A percentile compares a stretch with the other conserved stretches of the same genome.
Conservation (phyloP, 495 filamentous ascomycete genomes). For the Penicillium egyptiacum region DNA sequence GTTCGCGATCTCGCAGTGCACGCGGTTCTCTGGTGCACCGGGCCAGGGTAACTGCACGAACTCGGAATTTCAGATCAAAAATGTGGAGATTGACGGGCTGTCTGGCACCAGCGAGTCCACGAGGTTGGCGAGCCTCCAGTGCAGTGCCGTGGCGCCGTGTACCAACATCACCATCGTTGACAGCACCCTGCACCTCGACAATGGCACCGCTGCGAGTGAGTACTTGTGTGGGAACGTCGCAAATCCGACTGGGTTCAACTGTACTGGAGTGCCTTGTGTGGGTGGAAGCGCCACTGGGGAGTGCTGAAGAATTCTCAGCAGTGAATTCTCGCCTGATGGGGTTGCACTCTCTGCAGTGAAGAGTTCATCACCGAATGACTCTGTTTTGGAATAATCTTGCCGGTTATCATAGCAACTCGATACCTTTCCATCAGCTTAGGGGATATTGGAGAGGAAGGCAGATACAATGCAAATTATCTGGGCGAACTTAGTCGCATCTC, state of each 20-base stretch:
- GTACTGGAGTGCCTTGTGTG: conserved; percentile 34
- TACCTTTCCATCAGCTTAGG: no score
- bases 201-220: conserved; percentile 22
- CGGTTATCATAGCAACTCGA: no score
- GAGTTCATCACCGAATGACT: no score
- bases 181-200: conserved; percentile 23
- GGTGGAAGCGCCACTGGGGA: conserved; percentile 34
- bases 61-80: conserved; percentile 37
- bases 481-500: no score
- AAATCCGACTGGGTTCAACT: conserved; percentile 32
- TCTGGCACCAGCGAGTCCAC: conserved; percentile 27
- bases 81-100: conserved; percentile 27
- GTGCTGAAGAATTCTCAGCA: conserved; percentile 15
- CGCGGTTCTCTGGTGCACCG: conserved; percentile 34
- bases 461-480: no score
- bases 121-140: conserved; percentile 36
- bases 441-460: no score
- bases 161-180: conserved; percentile 28
- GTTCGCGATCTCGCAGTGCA: conserved; percentile 43
- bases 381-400: no score
- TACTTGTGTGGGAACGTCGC: conserved; percentile 41
- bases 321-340: not conserved
- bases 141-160: conserved; percentile 39
- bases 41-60: conserved; percentile 38
- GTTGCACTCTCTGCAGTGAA: not conserved